Base-by-base conservation (phyloP, 805 yeast genomes). In the Candida ponderosae region DNA sequence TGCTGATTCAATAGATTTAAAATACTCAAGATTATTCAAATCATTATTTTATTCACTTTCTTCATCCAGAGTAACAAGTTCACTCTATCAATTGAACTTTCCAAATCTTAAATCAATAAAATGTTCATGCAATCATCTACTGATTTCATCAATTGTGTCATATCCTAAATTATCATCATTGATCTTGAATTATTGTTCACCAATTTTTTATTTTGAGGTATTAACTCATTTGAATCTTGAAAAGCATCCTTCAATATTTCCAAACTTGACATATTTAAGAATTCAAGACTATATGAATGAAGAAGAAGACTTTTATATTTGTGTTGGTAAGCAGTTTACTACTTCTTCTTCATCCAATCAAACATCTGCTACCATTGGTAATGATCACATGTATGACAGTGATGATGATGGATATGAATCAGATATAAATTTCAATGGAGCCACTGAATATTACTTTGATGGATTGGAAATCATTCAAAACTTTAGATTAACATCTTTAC, bases 381-480 rank as follows among this genome's bases (percentile, higher is more conserved):
- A 51, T n/a, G 50, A 43, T 17, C 48, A 42, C 3, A 57, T 47
- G 4, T 50, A 45, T 9, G 56, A 53, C 11, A 48, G 44, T 2
- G 54, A 45, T 32, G 60, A 58, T 13, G 54, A 53, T 29, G 63
- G 57, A 15, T 54, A 53, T 21, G 56, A 57, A 23, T 56, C 57
- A 4, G 57, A 55, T 18, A 44, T 54, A n/a, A 59, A 54, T 20
- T 62, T 59, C 39, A 64, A 62, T 33, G 59, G 49, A 33, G 57
- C 57, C 5, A 24, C 14, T 24, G 56, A 50, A 34, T 48, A 63
- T 29, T 63, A 60, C 40, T 60, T 65, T 42, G 63, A 62, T 40
- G 68, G 56, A 0, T 26, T 52, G 17, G 56, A 52, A 37, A 47
- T 52, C 4, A 27, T 51, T 3, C 46, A 43, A 15, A 51, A 50